Evolutionary conservation across 176 grass and related monocot genomes (phyloP).

Genomic region (Bromus sterilis): DNA sequence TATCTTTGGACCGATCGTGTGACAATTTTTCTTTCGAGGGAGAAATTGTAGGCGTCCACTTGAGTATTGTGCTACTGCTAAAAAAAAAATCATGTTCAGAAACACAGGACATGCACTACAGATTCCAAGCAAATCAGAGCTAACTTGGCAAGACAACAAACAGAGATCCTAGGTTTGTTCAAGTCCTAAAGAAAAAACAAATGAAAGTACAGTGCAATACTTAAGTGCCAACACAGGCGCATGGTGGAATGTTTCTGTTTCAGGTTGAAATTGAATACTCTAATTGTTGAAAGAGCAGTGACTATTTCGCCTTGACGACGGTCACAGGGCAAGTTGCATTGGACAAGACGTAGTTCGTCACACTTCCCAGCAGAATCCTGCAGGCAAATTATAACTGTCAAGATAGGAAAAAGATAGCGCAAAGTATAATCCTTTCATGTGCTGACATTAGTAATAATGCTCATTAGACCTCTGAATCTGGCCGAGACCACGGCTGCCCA

Average conservation of each 20-base stretch:
- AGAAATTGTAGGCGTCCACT: too few relatives aligned
- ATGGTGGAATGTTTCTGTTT: background rate
- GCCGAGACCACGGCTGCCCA: constrained; percentile 67
- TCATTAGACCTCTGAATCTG: constrained; percentile 48
- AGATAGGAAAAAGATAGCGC: background rate
- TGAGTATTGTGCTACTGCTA: too few relatives aligned
- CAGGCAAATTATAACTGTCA: background rate
- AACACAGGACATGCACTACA: too few relatives aligned
- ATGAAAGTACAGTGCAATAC: background rate
- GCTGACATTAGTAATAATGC: too few relatives aligned
- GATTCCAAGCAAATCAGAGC: background rate
- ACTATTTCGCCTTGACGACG: constrained; percentile 54
- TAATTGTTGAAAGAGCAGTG: background rate
- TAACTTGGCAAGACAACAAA: background rate
- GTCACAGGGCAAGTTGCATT: constrained; percentile 68
- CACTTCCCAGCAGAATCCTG: constrained; percentile 75
- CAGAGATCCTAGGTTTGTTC: background rate
- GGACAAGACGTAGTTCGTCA: constrained; percentile 55
- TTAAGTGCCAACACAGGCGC: background rate
- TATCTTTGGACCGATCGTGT: background rate
- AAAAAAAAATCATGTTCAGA: background rate
- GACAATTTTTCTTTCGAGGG: too few relatives aligned
- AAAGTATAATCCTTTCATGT: too few relatives aligned
- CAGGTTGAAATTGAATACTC: background rate
- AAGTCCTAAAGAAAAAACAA: background rate